These are phyloP conservation scores for Thelonectria rubi DNA, from an alignment of 2,329 filamentous ascomycete species.

Conservation along the genomic window DNA sequence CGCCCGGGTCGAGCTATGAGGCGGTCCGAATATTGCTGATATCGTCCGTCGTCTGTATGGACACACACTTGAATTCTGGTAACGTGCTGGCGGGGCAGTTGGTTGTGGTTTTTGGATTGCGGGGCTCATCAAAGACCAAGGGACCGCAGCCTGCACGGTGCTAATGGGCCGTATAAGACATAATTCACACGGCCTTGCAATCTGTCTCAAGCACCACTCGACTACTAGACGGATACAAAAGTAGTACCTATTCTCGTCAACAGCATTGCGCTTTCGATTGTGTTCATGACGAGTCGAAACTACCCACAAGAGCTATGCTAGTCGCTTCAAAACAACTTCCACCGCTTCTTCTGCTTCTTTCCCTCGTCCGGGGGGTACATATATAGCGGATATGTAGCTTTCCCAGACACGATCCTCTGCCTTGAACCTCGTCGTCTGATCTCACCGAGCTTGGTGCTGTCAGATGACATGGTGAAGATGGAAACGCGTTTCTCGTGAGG, in stretches of 20 bases:
- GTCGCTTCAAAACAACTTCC: constrained; percentile 30
- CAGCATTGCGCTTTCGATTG: neutral
- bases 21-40: constrained; percentile 25
- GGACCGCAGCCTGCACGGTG: constrained; percentile 34
- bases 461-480: constrained; percentile 51
- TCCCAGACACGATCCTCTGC: constrained; percentile 15
- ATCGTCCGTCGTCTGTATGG: constrained; percentile 33
- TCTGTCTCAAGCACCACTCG: constrained; percentile 12
- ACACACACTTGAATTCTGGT: constrained; percentile 16
- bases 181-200: constrained; percentile 10
- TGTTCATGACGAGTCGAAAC: neutral
- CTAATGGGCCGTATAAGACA: no score
- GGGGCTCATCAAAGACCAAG: constrained; percentile 41
- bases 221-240: no score
- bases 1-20: constrained; percentile 11
- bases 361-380: constrained; percentile 24
- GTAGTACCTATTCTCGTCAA: neutral
- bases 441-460: constrained; percentile 58
- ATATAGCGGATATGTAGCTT: constrained; percentile 36
- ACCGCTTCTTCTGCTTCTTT: constrained; percentile 36
- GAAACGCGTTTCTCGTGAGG: constrained; percentile 36
- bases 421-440: constrained; percentile 42
- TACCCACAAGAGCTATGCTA: neutral
- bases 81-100: constrained; percentile 40
- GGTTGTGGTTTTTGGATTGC: constrained; percentile 41